Percentiles rank a stretch among this genome's conserved stretches.
phyloP scores from a whole-genome alignment of 1,284 basidiomycete species.

The Cutaneotrichosporon cutaneum region DNA sequence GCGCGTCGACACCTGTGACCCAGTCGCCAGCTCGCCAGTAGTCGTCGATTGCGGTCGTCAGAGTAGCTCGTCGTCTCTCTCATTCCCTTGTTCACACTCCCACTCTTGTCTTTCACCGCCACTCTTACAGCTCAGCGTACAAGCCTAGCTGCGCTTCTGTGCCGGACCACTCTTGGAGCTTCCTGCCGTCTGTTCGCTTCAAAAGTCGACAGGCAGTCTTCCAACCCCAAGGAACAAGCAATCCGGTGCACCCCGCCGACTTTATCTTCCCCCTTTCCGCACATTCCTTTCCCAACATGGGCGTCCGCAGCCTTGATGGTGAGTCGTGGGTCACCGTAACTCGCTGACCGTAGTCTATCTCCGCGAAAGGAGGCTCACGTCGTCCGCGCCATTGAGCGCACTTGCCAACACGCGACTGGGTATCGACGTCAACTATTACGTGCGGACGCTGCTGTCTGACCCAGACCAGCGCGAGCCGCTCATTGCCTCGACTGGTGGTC shows the following conservation, averaged over 20 bases:
- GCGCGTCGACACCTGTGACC: too few species aligned
- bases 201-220: not conserved
- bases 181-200: not conserved
- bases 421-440: conserved; percentile 92
- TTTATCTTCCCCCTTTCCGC: not conserved
- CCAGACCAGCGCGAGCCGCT: conserved; percentile 78
- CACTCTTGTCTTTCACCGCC: not conserved
- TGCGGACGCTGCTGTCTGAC: conserved; percentile 73
- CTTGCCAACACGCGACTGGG: conserved; percentile 91
- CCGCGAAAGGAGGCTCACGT: conserved; percentile 79
- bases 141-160: not conserved
- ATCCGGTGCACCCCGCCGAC: not conserved
- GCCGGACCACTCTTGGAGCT: not conserved
- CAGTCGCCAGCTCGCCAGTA: not conserved
- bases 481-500: conserved; percentile 88
- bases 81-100: not conserved
- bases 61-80: not conserved
- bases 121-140: not conserved
- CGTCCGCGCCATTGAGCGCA: conserved; percentile 75
- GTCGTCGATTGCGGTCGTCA: too few species aligned
- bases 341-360: conserved; percentile 64
- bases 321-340: conserved; percentile 15
- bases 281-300: conserved; percentile 26
- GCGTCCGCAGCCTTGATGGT: conserved; percentile 47
- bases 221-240: not conserved